Base-by-base conservation (phyloP, 2,329 filamentous ascomycete genomes). In the Herpotrichia juniperi region DNA sequence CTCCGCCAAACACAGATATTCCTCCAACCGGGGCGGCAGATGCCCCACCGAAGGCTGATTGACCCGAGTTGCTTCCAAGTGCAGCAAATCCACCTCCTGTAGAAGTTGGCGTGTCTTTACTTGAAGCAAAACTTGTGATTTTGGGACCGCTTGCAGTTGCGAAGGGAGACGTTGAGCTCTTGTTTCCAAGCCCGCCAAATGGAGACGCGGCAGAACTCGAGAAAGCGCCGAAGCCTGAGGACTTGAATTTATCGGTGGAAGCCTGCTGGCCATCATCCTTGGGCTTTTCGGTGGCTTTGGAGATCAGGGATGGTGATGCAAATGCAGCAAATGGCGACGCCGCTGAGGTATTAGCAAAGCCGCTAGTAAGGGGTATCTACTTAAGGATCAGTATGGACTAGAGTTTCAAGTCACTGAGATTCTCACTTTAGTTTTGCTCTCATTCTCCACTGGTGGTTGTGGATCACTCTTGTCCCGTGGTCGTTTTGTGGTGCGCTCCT, bases 231-330 rank as follows among this genome's bases (percentile, higher is more conserved):
- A 81, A 80, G 16, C 71, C 77, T 31, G 78, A 80, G 2, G 74
- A 65, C 37, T 78, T 77, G 66, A 89, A 89, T 6, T 78, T 77
- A 35, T 72, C 72, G 4, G 74, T 56, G 4, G 77, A 76, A 5
- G 76, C 76, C 51, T 76, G 71, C 12, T 71, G 67, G 43, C 67
- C 51, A 5, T 58, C 46, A 22, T 68, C 57, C 31, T 53, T 42
- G 21, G 57, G 52, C 5, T 53, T 49, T 10, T 59, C 61, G 6
- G 58, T 43, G 3, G 53, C 14, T 34, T 65, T 67, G 22, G 74
- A 52, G 9, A 63, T 39, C 31, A 67, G 63, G 14, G 70, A 66
- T 52, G 74, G 72, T 39, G 68, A 63, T 16, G 74, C 66, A 47
- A 82, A 68, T 35, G 75, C 67, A 44, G 77, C 73, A 57, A 83